Base-by-base conservation (phyloP, 2,329 filamentous ascomycete species). In the Monosporascus sp. region DNA sequence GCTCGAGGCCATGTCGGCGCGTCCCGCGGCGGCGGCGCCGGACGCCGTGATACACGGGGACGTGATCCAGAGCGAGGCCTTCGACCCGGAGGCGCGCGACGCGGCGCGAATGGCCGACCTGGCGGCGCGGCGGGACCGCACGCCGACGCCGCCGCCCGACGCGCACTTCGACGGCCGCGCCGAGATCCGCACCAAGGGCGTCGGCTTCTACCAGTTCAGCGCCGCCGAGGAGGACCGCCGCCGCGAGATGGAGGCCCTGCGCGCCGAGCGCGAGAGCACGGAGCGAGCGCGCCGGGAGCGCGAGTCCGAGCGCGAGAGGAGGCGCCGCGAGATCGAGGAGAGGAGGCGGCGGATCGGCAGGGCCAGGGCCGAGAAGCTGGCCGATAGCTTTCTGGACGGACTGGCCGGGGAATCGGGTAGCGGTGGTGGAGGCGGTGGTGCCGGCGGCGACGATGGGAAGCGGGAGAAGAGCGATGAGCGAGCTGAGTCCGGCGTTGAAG, bases 151-250 rank as follows among this genome's bases (percentile, higher is more conserved):
- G 50, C 92, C 91, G 6, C 83, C 85, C 7, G 82, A 86, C 61
- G 78, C 79, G 63, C 93, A 97, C 72, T 99, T 97, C 71, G 88
- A 97, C 68, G 90, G 90, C 1, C 81, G 82, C 55, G 80, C 80
- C 55, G 94, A 99, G 77, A 84, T 96, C 48, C 79, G 94, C 55
- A 90, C 84, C 45, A 93, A 94, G 63, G 94, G 94, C 4, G 89
- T 89, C 0, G 94, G 89, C 0, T 99, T 97, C 72, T 97, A 91
- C 74, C 85, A 88, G 52, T 97, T 99, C 67, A 90, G 86, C 54
- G 82, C 81, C 59, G 88, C 96, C 68, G 85, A 87, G 65, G 84
- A 77, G 58, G 71, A 81, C 47, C 76, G 85, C 65, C 70, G 72
- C 62, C 62, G 63, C 48, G 89, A 97, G 77, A 96, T 97, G 89